Base-by-base conservation (phyloP, 2,329 filamentous ascomycete species). In the Ophiostoma angusticollis region DNA sequence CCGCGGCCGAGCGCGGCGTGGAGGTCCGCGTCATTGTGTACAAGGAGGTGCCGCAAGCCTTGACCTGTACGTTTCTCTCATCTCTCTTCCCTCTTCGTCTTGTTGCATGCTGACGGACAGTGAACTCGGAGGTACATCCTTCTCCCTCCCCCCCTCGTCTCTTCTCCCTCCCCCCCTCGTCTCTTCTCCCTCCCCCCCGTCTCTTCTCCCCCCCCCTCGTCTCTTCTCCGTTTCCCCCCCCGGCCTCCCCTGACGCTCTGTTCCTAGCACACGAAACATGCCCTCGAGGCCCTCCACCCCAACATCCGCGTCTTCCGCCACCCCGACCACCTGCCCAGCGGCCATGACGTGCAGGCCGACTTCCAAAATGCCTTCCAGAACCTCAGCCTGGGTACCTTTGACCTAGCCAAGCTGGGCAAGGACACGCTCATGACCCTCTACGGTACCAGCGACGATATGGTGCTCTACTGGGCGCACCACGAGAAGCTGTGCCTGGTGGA, bases 391-490 rank as follows among this genome's bases (percentile, higher is more conserved):
- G 64, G 62, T 34, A 63, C 68, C 55, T 52, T 74, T 68, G 55
- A 66, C 34, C 57, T 78, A 1, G 70, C 76, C 14, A 79, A 78
- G 49, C 65, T 86, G 31, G 81, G 83, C 0, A 67, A 68, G 18
- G 82, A 91, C 51, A 72, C 80, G 1, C 54, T 93, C 35, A 83
- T 85, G 54, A 74, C 78, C 1, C 60, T 94, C 1, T 94, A 93
- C 52, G 87, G 87, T 39, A 79, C 83, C 35, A 75, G 75, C 24
- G 82, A 86, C 23, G 85, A 82, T 48, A 74, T 86, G 2, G 80
- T 93, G 9, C 62, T 94, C 1, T 94, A 84, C 59, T 94, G 86
- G 86, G 84, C 85, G 3, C 86, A 94, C 51, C 86, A 94, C 50
- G 86, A 95, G 61, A 95, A 95, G 59, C 70, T 94, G 1, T 84